Conservation (phyloP, 2,329 filamentous ascomycete species). For the Zymoseptoria tritici region DNA sequence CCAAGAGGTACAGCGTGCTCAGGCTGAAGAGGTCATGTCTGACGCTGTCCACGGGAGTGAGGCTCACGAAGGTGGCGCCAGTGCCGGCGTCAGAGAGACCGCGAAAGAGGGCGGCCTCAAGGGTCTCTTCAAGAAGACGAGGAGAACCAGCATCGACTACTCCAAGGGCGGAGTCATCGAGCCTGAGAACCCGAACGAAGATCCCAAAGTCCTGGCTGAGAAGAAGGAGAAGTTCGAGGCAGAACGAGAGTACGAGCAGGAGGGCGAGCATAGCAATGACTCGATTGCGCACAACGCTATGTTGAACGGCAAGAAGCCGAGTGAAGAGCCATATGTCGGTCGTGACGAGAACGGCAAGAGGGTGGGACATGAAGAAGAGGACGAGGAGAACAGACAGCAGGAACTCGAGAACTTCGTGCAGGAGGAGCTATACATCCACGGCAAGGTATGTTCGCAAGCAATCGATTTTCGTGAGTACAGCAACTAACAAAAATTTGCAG, state of each 20-base stretch:
- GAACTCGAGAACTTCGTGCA: slow-evolving; percentile 88
- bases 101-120: slow-evolving; percentile 19
- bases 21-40: slow-evolving; percentile 83
- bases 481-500: slow-evolving; percentile 17
- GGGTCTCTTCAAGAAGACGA: slow-evolving; percentile 27
- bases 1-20: slow-evolving; percentile 75
- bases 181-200: slow-evolving; percentile 12
- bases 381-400: slow-evolving; percentile 50
- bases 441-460: slow-evolving; percentile 52
- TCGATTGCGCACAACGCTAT: slow-evolving; percentile 74
- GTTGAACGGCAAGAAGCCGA: slow-evolving; percentile 56
- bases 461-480: too few relatives aligned
- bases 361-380: slow-evolving; percentile 18
- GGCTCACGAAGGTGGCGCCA: slow-evolving; percentile 15
- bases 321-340: slow-evolving; percentile 70
- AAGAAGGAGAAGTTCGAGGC: slow-evolving; percentile 20
- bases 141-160: slow-evolving; percentile 21
- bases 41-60: slow-evolving; percentile 56
- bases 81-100: slow-evolving; percentile 28
- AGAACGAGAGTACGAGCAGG: slow-evolving; percentile 14
- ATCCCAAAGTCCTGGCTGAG: slow-evolving; percentile 8
- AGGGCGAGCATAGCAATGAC: slow-evolving; percentile 36
- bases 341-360: slow-evolving; percentile 16
- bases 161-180: slow-evolving; percentile 16
- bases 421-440: slow-evolving; percentile 93